Base-by-base conservation (phyloP, 176 grass and related monocot species). In the Musa beccarii region DNA sequence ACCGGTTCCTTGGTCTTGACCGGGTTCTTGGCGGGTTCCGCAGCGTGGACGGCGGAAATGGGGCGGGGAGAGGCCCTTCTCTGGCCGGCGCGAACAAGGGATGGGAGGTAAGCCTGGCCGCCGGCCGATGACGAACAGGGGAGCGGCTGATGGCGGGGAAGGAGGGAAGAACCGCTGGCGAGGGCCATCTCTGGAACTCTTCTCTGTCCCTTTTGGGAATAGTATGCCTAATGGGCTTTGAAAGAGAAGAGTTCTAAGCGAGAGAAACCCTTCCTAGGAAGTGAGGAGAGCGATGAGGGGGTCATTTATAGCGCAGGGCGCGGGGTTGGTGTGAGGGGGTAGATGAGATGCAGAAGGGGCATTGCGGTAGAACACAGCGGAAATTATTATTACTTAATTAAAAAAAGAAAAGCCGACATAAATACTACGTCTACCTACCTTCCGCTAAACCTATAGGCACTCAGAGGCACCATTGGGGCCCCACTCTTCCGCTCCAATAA, bases 1-100 rank as follows among this genome's bases (percentile, higher is more conserved):
- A 10, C 57, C 74, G 28, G 74, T 5, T 76, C 57, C 10, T 76
- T 63, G 51, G 49, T 14, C 28, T 68, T 52, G 59, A 75, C 68
- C 6, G 78, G 69, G 28, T 53, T 82, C 56, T 79, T 64, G 66
- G 86, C 59, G 49, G 86, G 54, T 49, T 86, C 80, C 81, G 77
- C 84, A 67, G 86, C 77, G 53, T 90, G 86, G 66, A 96, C 85
- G 8, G 92, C 92, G 72, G 21, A 76, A 72, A 74, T 64, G 43
- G 77, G n/a, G 26, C 68, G 66, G 14, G n/a, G 43, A 11, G 10
- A 64, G 29, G 57, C 15, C 59, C 29, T 61, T 55, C 34, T n/a
- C 68, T 17, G 54, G 7, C 11, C 2, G n/a, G 34, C n/a, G 14
- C 20, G 66, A 69, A 80, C 6, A 69, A 73, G 56, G 83, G 49